Base-by-base conservation (phyloP, 164 flowering plant species). In the Taxillus chinensis region DNA sequence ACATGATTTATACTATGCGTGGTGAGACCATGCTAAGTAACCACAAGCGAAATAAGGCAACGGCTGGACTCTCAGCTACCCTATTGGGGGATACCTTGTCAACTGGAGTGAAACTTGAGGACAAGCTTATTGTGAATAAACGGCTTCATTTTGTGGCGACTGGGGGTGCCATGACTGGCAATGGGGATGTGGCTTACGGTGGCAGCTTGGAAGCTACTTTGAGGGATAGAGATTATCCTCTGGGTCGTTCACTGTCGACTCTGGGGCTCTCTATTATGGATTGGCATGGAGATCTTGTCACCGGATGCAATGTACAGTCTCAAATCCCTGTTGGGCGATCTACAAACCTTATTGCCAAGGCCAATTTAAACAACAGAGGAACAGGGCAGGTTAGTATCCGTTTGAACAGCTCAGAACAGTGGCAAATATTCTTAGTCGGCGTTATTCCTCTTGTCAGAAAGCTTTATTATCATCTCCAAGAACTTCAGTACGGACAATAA, bases 271-370 rank as follows among this genome's bases (percentile, higher is more conserved):
- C 99, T 40, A 65, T 89, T 53, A 89, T 93, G 96, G 97, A 93
- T 69, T 93, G 96, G 95, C 97, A 90, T 75, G 97, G 97, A 40
- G 99, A 93, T 77, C 89, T 87, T 68, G 97, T 96, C 9, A 71
- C 86, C 62, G 97, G 97, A 3, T 78, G 91, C 71, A 90, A 93
- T 75, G 39, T 87, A 41, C 97, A 90, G 69, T 78, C 87, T 5
- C 99, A 86, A 83, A 51, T 93, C 5, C 96, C 99, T 7, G 60
- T 90, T 15, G 96, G 99, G 52, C 78, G 88, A 56, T 56, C 62
- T 41, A 67, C 88, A 42, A 90, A 86, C 70, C 41, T 93, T 77
- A 69, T 83, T 70, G 90, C 80, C 52, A 89, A 96, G 6, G 87
- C 80, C 49, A 93, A 88, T 77, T 60, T 90, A 75, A 93, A 86